phyloP scores from a whole-genome alignment of 2,329 filamentous ascomycete genomes.

The Lasiodiplodia hormozganensis region DNA sequence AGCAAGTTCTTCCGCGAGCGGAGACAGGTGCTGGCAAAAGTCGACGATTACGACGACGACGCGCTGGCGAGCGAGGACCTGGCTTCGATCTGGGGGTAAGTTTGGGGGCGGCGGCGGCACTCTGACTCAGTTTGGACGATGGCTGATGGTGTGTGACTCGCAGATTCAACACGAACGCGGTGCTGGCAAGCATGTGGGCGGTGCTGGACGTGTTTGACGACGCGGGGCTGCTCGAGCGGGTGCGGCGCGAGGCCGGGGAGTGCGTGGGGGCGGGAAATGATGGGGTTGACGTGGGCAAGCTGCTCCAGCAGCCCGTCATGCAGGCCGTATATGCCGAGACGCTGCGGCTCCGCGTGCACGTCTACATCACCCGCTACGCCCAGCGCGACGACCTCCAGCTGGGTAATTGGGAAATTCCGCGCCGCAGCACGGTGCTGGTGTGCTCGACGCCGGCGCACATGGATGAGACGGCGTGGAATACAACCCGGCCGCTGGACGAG shows the following conservation, averaged over 20 bases:
- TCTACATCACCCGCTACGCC: background rate
- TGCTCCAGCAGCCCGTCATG: background rate
- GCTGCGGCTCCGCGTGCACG: background rate
- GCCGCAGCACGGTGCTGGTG: background rate
- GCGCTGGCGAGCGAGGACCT: background rate
- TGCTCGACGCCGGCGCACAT: background rate
- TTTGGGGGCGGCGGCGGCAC: no score
- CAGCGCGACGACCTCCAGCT: background rate
- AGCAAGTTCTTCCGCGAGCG: background rate
- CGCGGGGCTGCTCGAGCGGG: background rate
- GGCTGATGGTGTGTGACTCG: background rate
- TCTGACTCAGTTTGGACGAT: background rate
- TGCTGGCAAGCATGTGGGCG: background rate
- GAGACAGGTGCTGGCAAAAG: background rate
- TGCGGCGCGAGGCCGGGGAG: background rate
- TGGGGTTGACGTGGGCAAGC: background rate
- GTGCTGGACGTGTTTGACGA: background rate
- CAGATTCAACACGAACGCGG: background rate
- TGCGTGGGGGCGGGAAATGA: background rate
- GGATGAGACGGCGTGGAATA: background rate
- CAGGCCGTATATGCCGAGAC: background rate
- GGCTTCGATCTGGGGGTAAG: background rate
- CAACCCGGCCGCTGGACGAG: background rate
- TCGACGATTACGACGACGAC: background rate
- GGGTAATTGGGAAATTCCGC: background rate